Evolutionary conservation across 2,329 filamentous ascomycete species (phyloP).

Genomic region (Colletotrichum tofieldiae): DNA sequence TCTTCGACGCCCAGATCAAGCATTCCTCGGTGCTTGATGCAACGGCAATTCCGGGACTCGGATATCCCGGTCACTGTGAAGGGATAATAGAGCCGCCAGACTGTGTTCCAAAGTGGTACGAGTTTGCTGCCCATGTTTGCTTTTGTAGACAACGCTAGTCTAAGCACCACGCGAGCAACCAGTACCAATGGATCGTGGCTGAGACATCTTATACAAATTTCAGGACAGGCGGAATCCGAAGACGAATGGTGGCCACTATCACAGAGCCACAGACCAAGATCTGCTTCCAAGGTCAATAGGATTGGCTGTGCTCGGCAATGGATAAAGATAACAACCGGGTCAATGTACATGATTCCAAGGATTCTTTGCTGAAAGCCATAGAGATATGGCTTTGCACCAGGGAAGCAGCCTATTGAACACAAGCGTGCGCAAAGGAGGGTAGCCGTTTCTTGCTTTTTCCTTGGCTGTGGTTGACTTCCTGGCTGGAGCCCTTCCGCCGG

Average conservation of each 20-base stretch:
- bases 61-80: neutral
- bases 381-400: neutral
- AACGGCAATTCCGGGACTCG: neutral
- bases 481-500: neutral
- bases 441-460: neutral
- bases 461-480: neutral
- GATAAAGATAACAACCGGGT: too few species aligned
- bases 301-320: neutral
- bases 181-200: neutral
- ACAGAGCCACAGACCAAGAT: neutral
- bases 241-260: neutral
- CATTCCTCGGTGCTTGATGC: too few species aligned
- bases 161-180: neutral
- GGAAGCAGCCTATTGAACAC: neutral
- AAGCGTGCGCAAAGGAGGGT: neutral
- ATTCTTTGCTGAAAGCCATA: accelerated
- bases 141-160: neutral
- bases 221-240: neutral
- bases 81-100: neutral
- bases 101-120: conserved; percentile 13
- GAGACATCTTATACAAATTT: neutral
- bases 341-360: neutral
- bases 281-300: neutral
- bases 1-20: too few species aligned
- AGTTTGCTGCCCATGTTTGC: neutral